These are phyloP conservation scores for Pythium coloratum DNA, from an alignment of 352 stramenopile species.

Conservation along the genomic window DNA sequence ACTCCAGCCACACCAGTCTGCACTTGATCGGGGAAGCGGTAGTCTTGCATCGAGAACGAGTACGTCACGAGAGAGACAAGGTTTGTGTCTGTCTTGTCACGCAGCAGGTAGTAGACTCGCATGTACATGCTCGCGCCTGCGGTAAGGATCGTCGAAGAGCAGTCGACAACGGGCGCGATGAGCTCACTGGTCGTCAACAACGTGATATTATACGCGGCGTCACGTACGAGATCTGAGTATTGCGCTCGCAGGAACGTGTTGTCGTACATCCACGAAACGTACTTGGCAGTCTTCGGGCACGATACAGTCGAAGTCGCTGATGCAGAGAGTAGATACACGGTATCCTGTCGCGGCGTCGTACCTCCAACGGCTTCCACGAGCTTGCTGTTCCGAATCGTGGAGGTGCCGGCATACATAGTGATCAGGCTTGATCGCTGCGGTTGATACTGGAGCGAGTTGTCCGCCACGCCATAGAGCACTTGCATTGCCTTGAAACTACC, in stretches of 20 bases:
- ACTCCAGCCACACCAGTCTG: slow-evolving; percentile 8
- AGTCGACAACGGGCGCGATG: slow-evolving; percentile 41
- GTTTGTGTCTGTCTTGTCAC: slow-evolving; percentile 7
- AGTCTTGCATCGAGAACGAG: slow-evolving; percentile 15
- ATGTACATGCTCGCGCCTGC: slow-evolving; percentile 11
- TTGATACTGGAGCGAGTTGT: slow-evolving; percentile 19
- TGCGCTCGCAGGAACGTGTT: slow-evolving; percentile 11
- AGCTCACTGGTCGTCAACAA: slow-evolving; percentile 16
- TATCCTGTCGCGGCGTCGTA: slow-evolving; percentile 32
- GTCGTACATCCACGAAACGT: slow-evolving; percentile 33
- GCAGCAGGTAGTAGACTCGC: slow-evolving; percentile 24
- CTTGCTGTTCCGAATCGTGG: slow-evolving; percentile 1
- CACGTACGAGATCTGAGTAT: slow-evolving; percentile 14
- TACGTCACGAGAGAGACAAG: slow-evolving; percentile 19
- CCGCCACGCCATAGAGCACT: slow-evolving; percentile 12
- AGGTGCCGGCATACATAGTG: neutral
- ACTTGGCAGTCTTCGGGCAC: slow-evolving; percentile 23
- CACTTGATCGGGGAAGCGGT: slow-evolving; percentile 12
- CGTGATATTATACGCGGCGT: slow-evolving; percentile 22
- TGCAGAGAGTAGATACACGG: slow-evolving; percentile 26
- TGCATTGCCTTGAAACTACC: slow-evolving; percentile 5
- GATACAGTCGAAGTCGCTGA: slow-evolving; percentile 13
- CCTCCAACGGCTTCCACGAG: slow-evolving; percentile 1
- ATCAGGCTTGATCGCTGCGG: slow-evolving; percentile 9
- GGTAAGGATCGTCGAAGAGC: slow-evolving; percentile 20